Conservation (phyloP, 2,329 filamentous ascomycete species). For the Coniochaeta sp. region DNA sequence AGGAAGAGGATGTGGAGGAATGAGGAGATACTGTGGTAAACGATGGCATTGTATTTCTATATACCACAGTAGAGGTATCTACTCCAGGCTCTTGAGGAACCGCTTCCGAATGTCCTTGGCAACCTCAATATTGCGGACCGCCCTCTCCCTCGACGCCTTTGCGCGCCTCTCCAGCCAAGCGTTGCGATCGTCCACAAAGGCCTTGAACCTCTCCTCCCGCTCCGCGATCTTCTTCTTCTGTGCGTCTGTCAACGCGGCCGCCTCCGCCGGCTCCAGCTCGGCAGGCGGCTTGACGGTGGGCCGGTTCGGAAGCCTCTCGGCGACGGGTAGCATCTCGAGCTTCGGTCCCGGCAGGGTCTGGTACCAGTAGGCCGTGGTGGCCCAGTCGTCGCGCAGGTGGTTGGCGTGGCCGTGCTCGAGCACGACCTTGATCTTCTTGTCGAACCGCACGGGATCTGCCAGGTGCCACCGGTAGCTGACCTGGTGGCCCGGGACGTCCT, state of each 20-base stretch:
- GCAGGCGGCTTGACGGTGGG: constrained; percentile 9
- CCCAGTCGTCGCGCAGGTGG: constrained; percentile 24
- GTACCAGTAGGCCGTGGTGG: constrained; percentile 25
- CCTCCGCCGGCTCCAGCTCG: constrained; percentile 4
- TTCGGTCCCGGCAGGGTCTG: constrained; percentile 23
- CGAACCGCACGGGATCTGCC: constrained; percentile 23
- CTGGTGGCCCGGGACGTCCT: constrained; percentile 23
- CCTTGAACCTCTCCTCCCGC: constrained; percentile 12
- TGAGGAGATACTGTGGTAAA: too few species aligned
- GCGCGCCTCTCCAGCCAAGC: constrained; percentile 17
- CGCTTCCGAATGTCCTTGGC: constrained; percentile 1
- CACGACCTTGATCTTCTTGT: constrained; percentile 19
- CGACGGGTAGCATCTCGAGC: constrained; percentile 19
- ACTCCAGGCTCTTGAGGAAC: background rate
- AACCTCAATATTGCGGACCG: background rate
- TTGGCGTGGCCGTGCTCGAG: constrained; percentile 23
- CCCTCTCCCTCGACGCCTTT: constrained; percentile 10
- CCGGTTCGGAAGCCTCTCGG: constrained; percentile 14
- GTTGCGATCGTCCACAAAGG: constrained; percentile 16
- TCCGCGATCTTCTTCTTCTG: constrained; percentile 10
- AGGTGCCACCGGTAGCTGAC: constrained; percentile 26
- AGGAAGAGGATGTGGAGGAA: too few species aligned
- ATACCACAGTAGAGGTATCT: too few species aligned
- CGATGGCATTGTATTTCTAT: too few species aligned
- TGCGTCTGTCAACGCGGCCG: background rate